Evolutionary conservation across 2,329 filamentous ascomycete genomes (phyloP).

Genomic region (Endoconidiophora laricicola): DNA sequence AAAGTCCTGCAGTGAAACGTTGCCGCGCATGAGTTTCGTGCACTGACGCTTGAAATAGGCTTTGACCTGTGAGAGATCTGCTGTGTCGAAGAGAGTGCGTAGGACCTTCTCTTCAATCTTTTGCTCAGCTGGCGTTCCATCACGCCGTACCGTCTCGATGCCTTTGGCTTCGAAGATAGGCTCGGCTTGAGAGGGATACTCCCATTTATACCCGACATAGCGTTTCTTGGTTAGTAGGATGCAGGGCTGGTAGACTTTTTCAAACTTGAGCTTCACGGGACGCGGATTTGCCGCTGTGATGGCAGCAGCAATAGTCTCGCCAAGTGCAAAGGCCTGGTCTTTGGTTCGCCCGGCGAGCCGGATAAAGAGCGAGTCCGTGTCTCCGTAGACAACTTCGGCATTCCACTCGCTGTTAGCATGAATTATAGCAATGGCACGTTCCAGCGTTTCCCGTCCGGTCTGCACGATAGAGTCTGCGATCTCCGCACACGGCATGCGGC

Average conservation of each 20-base stretch:
- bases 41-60: constrained; percentile 80
- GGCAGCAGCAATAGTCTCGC: constrained; percentile 74
- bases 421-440: constrained; percentile 83
- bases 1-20: constrained; percentile 84
- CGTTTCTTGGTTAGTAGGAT: constrained; percentile 91
- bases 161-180: constrained; percentile 96
- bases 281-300: constrained; percentile 81
- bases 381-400: constrained; percentile 93
- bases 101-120: constrained; percentile 91
- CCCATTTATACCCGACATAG: constrained; percentile 96
- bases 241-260: constrained; percentile 95
- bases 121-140: constrained; percentile 88
- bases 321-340: constrained; percentile 81
- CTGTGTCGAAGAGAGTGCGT: constrained; percentile 75
- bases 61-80: constrained; percentile 79
- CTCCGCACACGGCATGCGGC: constrained; percentile 93
- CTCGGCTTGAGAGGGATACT: constrained; percentile 52
- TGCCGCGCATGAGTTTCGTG: constrained; percentile 76
- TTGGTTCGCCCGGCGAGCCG: constrained; percentile 73
- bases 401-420: constrained; percentile 78
- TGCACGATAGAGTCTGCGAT: constrained; percentile 98
- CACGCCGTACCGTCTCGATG: constrained; percentile 89
- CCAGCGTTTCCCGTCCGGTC: constrained; percentile 82
- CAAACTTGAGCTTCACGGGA: constrained; percentile 91
- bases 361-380: constrained; percentile 90